Evolutionary conservation across 2,329 filamentous ascomycete species (phyloP).

Genomic region (Nemania sp.): DNA sequence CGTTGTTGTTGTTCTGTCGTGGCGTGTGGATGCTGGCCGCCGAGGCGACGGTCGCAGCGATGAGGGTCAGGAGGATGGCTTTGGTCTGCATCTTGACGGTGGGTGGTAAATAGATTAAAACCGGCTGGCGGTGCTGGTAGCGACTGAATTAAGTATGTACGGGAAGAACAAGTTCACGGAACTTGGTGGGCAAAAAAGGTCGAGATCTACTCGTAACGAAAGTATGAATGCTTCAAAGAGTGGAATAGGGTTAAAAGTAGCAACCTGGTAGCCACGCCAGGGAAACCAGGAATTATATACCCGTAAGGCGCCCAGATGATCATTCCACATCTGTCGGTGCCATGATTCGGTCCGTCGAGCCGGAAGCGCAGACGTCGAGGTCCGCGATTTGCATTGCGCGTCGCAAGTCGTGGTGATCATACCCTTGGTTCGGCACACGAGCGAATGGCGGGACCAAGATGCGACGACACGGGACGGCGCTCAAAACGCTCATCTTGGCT

Average conservation of each 20-base stretch:
- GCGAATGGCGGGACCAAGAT: conserved; percentile 9
- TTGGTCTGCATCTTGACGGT: conserved; percentile 43
- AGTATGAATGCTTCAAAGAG: conserved; percentile 3
- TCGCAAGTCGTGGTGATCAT: conserved; percentile 31
- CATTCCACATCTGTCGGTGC: background rate
- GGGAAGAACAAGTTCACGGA: conserved; percentile 42
- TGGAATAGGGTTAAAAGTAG: background rate
- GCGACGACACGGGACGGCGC: conserved; percentile 23
- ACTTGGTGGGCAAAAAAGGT: conserved; percentile 24
- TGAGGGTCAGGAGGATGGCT: conserved; percentile 39
- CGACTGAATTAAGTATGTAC: conserved; percentile 26
- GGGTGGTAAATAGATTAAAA: conserved; percentile 6
- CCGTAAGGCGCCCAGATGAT: background rate
- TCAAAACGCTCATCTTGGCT: conserved; percentile 19
- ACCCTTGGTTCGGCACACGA: background rate
- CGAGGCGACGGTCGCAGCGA: conserved; percentile 37
- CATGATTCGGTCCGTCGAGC: conserved; percentile 12
- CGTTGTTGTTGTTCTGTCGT: conserved; percentile 34
- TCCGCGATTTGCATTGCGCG: conserved; percentile 19
- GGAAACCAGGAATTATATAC: conserved; percentile 11
- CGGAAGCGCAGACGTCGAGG: conserved; percentile 7
- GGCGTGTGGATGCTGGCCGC: conserved; percentile 28
- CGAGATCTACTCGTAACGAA: conserved; percentile 43
- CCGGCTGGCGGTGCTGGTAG: conserved; percentile 14
- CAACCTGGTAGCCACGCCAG: no score